Evolutionary conservation across 2,329 filamentous ascomycete genomes (phyloP).

Genomic region (Trichoderma arundinaceum): DNA sequence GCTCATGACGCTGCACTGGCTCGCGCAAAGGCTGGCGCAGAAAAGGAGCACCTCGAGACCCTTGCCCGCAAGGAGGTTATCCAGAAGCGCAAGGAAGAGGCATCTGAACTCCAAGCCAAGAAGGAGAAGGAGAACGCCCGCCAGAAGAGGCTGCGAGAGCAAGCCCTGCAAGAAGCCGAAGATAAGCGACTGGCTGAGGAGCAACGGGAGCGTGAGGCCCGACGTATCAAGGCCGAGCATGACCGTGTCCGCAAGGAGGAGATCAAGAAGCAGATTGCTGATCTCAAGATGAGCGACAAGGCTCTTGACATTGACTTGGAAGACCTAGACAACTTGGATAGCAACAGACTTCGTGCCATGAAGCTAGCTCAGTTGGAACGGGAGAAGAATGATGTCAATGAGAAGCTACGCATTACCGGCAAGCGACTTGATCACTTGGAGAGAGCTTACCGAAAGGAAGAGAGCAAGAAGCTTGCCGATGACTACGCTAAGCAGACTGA

Average conservation of each 20-base stretch:
- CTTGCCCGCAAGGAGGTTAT: constrained; percentile 88
- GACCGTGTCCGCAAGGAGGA: constrained; percentile 91
- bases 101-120: constrained; percentile 84
- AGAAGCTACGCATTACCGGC: constrained; percentile 87
- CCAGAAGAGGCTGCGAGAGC: constrained; percentile 82
- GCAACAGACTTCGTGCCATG: constrained; percentile 87
- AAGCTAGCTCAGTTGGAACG: constrained; percentile 96
- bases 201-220: constrained; percentile 86
- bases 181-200: constrained; percentile 88
- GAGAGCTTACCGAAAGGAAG: constrained; percentile 94
- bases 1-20: constrained; percentile 80
- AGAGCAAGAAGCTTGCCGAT: constrained; percentile 84
- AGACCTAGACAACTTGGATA: constrained; percentile 85
- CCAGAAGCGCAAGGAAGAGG: constrained; percentile 95
- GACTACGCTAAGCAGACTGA: constrained; percentile 87
- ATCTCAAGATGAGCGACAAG: constrained; percentile 89
- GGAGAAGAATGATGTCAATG: constrained; percentile 95
- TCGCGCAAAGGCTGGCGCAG: constrained; percentile 84
- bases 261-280: constrained; percentile 88
- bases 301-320: constrained; percentile 75
- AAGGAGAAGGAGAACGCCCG: constrained; percentile 93
- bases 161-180: constrained; percentile 89
- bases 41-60: constrained; percentile 86
- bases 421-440: constrained; percentile 98
- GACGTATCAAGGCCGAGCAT: constrained; percentile 83